phyloP scores from a whole-genome alignment of 192 early-diverging fungal genomes.

The Phycomyces blakesleeanus region DNA sequence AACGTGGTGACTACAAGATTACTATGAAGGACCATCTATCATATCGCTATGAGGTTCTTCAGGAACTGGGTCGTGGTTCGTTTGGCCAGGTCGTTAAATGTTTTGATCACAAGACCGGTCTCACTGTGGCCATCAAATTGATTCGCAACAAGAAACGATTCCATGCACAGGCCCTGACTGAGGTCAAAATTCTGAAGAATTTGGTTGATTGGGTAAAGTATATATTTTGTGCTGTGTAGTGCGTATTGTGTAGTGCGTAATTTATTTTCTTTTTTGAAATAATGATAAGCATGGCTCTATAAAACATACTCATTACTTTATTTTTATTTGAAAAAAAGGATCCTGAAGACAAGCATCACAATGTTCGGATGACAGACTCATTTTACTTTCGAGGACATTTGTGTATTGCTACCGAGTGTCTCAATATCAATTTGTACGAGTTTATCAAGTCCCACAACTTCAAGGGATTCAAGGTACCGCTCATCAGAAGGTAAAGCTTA shows the following conservation, averaged over 20 bases:
- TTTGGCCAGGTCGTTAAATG: constrained; percentile 96
- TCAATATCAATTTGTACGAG: constrained; percentile 95
- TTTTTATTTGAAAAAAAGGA: too few relatives aligned
- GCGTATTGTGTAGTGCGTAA: too few relatives aligned
- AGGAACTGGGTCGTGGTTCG: constrained; percentile 87
- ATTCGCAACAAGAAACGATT: constrained; percentile 96
- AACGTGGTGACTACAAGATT: constrained; percentile 90
- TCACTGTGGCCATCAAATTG: constrained; percentile 87
- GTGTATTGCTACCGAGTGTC: constrained; percentile 91
- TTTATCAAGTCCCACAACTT: constrained; percentile 93
- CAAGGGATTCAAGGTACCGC: constrained; percentile 76
- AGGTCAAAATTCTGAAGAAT: constrained; percentile 89
- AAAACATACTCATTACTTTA: too few relatives aligned
- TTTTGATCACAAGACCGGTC: constrained; percentile 88
- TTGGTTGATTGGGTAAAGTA: constrained; percentile 81
- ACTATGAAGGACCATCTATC: constrained; percentile 82
- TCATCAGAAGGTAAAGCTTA: constrained; percentile 68
- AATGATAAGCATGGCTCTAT: too few relatives aligned
- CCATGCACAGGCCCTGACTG: constrained; percentile 90
- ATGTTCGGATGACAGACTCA: constrained; percentile 84
- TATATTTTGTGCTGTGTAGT: too few relatives aligned
- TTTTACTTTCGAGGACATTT: constrained; percentile 96
- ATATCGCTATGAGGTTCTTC: constrained; percentile 92
- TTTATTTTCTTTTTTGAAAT: too few relatives aligned
- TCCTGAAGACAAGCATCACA: constrained; percentile 69